Conservation (phyloP, 2,329 filamentous ascomycete genomes). For the Trichoderma sp. region DNA sequence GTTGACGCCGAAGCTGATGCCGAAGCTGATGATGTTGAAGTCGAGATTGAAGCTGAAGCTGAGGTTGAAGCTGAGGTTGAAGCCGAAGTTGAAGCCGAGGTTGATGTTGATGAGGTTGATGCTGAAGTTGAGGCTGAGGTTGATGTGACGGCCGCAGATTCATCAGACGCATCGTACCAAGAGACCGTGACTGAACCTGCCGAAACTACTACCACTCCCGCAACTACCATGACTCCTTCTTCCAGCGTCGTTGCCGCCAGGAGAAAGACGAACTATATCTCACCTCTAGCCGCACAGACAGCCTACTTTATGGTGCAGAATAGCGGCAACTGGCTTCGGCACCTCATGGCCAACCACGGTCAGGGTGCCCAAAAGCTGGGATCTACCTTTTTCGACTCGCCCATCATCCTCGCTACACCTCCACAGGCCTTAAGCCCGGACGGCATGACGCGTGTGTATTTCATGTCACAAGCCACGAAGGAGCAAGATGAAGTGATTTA, state of each 20-base stretch:
- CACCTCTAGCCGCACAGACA: constrained; percentile 1
- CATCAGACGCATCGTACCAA: background rate
- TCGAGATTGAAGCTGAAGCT: too few relatives aligned
- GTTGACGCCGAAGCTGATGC: too few relatives aligned
- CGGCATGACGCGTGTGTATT: constrained; percentile 20
- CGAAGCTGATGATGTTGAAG: background rate
- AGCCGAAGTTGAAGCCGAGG: background rate
- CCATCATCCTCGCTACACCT: constrained; percentile 18
- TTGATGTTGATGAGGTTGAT: background rate
- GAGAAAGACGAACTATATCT: constrained; percentile 6
- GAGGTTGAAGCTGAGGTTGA: background rate
- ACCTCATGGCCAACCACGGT: background rate
- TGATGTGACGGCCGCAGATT: background rate
- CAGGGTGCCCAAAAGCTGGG: background rate
- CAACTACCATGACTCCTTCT: background rate
- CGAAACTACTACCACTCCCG: background rate
- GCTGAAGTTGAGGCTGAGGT: background rate
- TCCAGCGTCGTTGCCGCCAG: background rate
- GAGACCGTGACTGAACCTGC: background rate
- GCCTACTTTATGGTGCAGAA: constrained; percentile 17
- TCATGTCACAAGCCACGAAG: constrained; percentile 17
- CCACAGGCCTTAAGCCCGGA: constrained; percentile 1
- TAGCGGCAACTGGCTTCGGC: constrained; percentile 8
- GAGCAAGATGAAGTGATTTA: background rate
- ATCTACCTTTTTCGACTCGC: constrained; percentile 11